These are phyloP conservation scores for Sordaria brevicollis DNA, from an alignment of 495 filamentous ascomycete genomes.

Conservation along the genomic window DNA sequence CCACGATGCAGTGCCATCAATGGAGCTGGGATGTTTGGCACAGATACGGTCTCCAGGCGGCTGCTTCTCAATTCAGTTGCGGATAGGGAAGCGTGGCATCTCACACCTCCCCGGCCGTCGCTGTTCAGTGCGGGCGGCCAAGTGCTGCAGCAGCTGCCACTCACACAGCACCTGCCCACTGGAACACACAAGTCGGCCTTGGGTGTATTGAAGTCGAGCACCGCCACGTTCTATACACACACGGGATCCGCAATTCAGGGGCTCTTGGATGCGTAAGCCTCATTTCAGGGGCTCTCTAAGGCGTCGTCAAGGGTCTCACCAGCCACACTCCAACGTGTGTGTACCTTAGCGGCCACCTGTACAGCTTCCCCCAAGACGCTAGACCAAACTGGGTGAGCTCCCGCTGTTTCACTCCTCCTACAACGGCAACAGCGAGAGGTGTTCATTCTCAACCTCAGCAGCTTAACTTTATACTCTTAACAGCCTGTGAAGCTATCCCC, in stretches of 20 bases:
- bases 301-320: background rate
- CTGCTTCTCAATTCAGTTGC: conserved; percentile 18
- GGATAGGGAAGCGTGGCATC: conserved; percentile 29
- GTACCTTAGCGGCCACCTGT: background rate
- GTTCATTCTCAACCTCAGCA: background rate
- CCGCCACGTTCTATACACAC: background rate
- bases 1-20: background rate
- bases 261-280: background rate
- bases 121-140: background rate
- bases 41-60: background rate
- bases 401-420: background rate
- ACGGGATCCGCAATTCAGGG: background rate
- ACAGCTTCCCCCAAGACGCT: conserved; percentile 5
- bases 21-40: no score
- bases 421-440: background rate
- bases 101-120: conserved; percentile 9
- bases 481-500: background rate
- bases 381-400: conserved; percentile 8
- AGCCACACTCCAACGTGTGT: background rate
- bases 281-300: background rate
- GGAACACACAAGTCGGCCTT: background rate
- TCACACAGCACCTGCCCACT: background rate
- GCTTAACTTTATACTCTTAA: background rate
- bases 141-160: background rate
- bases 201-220: background rate